Base-by-base conservation (phyloP, 2,329 filamentous ascomycete species). In the Aspergillus hiratsukae region DNA sequence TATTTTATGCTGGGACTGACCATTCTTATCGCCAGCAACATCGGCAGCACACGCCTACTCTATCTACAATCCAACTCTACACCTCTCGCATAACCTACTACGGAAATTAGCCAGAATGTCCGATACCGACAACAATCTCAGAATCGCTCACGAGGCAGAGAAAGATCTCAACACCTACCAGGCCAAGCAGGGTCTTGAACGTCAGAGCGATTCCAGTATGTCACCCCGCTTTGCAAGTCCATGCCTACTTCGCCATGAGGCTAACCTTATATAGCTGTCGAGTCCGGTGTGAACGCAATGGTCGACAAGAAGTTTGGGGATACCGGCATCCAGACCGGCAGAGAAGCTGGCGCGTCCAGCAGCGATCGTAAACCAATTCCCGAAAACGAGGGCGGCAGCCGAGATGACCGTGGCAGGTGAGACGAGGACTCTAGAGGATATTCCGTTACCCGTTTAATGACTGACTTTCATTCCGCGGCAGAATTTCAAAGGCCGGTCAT, bases 231-330 rank as follows among this genome's bases (percentile, higher is more conserved):
- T 41, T 37, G n/a, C 37, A 8, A 19, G 27, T n/a, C 19, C 10
- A 31, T 23, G 9, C 37, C 23, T 25, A 5, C 4, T 23, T 23
- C 27, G 19, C 2, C 19, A 6, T 10, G 21, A 2, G 11, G 19
- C 37, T 55, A 45, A 60, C 9, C 10, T 19, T 14, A 7, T 23
- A 9, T 19, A 76, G 74, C 70, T 25, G 49, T 65, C 23, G 76
- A 78, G 59, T 76, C 75, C 23, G 75, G 75, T 28, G 69, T 78
- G 57, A 69, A 78, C 56, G 70, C 71, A 61, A 66, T 68, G 55
- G 75, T 68, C 28, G 65, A 73, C 28, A 65, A 67, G 51, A 71
- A 72, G 53, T 78, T 78, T 64, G 64, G 66, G 11, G 66, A 73
- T 10, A 63, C 67, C 4, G 64, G 66, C 14, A 69, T 76, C n/a